These are phyloP conservation scores for Phytophthora tubulina DNA, from an alignment of 352 stramenopile genomes.

Conservation along the genomic window DNA sequence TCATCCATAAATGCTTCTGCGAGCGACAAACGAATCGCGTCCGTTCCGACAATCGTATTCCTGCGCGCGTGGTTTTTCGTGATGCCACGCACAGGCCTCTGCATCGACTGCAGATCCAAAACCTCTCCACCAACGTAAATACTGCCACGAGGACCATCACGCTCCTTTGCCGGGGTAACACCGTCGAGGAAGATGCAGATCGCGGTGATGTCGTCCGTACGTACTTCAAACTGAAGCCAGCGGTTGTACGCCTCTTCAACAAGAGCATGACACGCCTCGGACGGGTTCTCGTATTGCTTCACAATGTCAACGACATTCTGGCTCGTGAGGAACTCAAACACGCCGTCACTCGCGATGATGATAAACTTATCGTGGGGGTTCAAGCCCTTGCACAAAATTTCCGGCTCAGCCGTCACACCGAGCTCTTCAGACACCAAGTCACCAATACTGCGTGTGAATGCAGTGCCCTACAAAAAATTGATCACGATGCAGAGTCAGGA, in stretches of 20 bases:
- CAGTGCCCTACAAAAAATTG: conserved; percentile 85
- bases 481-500: conserved; percentile 24
- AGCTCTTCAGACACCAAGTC: conserved; percentile 94
- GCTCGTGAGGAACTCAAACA: conserved; percentile 97
- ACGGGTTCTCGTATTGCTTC: conserved; percentile 84
- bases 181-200: conserved; percentile 90
- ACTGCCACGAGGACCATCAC: conserved; percentile 74
- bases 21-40: conserved; percentile 84
- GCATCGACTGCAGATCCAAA: conserved; percentile 86
- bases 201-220: conserved; percentile 96
- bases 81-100: conserved; percentile 78
- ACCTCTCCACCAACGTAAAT: conserved; percentile 88
- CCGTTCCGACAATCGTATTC: conserved; percentile 87
- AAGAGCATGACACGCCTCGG: conserved; percentile 90
- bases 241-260: conserved; percentile 94
- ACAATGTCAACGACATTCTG: conserved; percentile 95
- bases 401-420: conserved; percentile 92
- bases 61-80: conserved; percentile 72
- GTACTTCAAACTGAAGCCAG: conserved; percentile 94
- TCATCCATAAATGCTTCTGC: conserved; percentile 63
- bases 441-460: conserved; percentile 98
- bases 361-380: conserved; percentile 93
- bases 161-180: conserved; percentile 61
- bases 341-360: conserved; percentile 93
- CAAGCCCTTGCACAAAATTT: conserved; percentile 92